Conservation (phyloP, 768 basidiomycete species). For the Leccinellum luteum region DNA sequence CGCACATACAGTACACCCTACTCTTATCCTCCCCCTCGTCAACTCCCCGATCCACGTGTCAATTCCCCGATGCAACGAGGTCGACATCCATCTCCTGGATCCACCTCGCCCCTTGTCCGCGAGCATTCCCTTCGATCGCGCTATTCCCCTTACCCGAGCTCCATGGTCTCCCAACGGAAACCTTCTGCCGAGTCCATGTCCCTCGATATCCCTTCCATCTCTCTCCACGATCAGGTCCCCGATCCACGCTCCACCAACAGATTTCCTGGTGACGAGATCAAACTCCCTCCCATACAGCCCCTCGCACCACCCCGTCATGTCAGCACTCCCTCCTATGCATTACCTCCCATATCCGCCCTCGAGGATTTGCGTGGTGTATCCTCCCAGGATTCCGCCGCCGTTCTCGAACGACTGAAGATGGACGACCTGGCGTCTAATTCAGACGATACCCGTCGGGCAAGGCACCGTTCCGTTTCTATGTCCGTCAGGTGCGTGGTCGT, state of each 20-base stretch:
- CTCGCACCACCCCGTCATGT: conserved; percentile 28
- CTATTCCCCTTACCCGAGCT: conserved; percentile 47
- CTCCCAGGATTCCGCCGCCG: conserved; percentile 59
- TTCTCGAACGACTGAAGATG: conserved; percentile 59
- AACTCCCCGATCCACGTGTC: conserved; percentile 28
- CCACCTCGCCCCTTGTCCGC: conserved; percentile 23
- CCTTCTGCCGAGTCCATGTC: conserved; percentile 29
- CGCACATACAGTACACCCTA: conserved; percentile 27
- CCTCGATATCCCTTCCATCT: conserved; percentile 35
- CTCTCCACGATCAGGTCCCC: conserved; percentile 29
- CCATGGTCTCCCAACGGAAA: conserved; percentile 25
- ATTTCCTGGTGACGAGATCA: conserved; percentile 36
- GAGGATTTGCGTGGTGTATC: conserved; percentile 57
- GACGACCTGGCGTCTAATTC: conserved; percentile 40
- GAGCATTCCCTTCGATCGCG: conserved; percentile 29
- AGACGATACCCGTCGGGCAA: conserved; percentile 32
- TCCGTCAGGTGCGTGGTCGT: conserved; percentile 32
- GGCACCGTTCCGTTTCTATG: conserved; percentile 44
- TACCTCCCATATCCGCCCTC: conserved; percentile 68
- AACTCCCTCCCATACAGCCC: conserved; percentile 42
- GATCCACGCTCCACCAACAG: conserved; percentile 26
- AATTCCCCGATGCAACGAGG: conserved; percentile 32
- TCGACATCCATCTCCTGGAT: conserved; percentile 24
- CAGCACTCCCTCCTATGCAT: conserved; percentile 44
- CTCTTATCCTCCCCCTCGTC: conserved; percentile 29